A percentile compares a stretch with the other conserved stretches of the same genome.
These are phyloP conservation scores for Leucogyrophana mollusca DNA, from an alignment of 768 basidiomycete species.

Conservation along the genomic window DNA sequence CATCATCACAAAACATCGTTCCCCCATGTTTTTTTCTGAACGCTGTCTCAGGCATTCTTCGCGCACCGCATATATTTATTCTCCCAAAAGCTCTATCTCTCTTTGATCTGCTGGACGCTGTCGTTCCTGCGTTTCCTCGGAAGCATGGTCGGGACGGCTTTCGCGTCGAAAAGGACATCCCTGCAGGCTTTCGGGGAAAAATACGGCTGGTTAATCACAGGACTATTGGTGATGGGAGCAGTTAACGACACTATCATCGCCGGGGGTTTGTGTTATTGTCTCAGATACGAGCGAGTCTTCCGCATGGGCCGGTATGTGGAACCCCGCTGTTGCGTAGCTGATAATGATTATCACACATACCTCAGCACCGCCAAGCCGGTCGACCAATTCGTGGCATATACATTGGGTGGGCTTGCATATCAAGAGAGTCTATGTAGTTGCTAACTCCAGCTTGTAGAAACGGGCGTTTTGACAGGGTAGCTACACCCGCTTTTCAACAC, in stretches of 20 bases:
- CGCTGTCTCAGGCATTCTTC: conserved; percentile 17
- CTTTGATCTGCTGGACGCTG: conserved; percentile 12
- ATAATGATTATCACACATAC: neutral
- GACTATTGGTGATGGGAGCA: conserved; percentile 16
- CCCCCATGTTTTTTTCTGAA: neutral
- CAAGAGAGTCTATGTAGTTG: too few relatives aligned
- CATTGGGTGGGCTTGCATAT: neutral
- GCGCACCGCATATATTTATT: conserved; percentile 21
- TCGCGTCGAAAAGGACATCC: conserved; percentile 7
- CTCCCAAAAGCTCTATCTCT: conserved; percentile 10
- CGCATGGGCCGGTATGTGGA: neutral
- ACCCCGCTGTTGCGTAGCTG: too few relatives aligned
- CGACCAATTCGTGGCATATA: conserved; percentile 3
- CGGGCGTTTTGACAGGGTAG: too few relatives aligned
- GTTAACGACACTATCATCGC: conserved; percentile 16
- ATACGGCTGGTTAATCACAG: conserved; percentile 18
- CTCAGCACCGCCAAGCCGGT: neutral
- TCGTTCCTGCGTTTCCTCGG: conserved; percentile 14
- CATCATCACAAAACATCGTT: neutral
- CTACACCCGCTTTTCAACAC: too few relatives aligned
- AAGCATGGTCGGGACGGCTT: conserved; percentile 5
- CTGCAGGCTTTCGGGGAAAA: neutral
- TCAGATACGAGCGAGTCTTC: conserved; percentile 1
- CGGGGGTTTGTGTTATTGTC: conserved; percentile 16
- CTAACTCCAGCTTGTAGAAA: too few relatives aligned